phyloP scores from a whole-genome alignment of 2,329 filamentous ascomycete species.

The Cordyceps javanica region DNA sequence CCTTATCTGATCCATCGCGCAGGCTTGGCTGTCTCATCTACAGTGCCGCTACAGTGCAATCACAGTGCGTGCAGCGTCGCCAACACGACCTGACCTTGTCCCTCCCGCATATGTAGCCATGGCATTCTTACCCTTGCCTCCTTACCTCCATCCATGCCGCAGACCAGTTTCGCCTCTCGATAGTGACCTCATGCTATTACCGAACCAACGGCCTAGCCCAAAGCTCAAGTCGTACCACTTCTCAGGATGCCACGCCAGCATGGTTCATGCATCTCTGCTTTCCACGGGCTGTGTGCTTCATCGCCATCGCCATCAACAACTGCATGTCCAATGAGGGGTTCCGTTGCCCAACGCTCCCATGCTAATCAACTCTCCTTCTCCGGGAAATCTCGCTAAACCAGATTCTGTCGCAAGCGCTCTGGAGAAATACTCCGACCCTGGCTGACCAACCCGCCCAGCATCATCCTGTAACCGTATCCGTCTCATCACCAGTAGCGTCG shows the following conservation, averaged over 20 bases:
- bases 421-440: no score
- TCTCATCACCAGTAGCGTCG: constrained; percentile 5
- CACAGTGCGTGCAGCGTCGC: background rate
- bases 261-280: background rate
- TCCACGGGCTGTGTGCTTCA: no score
- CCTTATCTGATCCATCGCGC: no score
- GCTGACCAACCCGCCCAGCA: background rate
- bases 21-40: no score
- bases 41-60: background rate
- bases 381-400: background rate
- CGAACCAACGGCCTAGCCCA: background rate
- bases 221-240: background rate
- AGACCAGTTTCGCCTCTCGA: constrained; percentile 5
- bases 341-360: background rate
- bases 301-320: background rate
- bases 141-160: background rate
- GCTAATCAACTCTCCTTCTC: background rate
- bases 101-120: background rate
- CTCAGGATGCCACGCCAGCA: background rate
- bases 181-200: background rate
- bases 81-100: background rate
- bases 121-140: background rate
- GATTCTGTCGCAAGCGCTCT: no score
- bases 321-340: background rate
- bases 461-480: constrained; percentile 7